Base-by-base conservation (phyloP, 2,329 filamentous ascomycete species). In the Alternaria triticimaculans region DNA sequence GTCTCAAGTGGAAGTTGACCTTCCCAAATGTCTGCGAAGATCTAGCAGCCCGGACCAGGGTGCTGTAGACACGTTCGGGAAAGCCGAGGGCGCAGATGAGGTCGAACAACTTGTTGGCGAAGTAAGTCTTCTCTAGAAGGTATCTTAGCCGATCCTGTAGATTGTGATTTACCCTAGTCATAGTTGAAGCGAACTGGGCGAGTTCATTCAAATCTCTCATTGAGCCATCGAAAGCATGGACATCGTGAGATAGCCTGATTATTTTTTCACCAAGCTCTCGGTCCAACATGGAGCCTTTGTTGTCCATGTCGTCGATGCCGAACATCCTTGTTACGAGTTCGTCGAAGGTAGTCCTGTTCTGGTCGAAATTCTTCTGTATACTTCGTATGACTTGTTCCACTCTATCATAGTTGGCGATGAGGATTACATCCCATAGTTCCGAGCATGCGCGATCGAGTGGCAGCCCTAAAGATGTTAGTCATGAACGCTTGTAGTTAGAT, bases 71-170 rank as follows among this genome's bases (percentile, higher is more conserved):
- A 5, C 59, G 50, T n/a, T 65, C 44, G 0, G 66, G 64, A 6
- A 64, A 67, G 1, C 63, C 63, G 3, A 74, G 45, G 4, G 26
- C 11, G 21, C 51, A 63, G 2, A 72, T 64, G 9, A 65, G 49
- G 3, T 33, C 26, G 26, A 63, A 69, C 0, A 73, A 25, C 15
- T 60, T 21, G 3, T 58, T 53, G 2, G 64, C 45, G 25, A 72
- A 69, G 0, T 11, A 15, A 6, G 55, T 21, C 9, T 53, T 60
- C 6, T 55, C 21, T 0, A 73, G 60, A 0, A 73, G 21, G 2
- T 3, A 53, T 3, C 18, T 56, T 2, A 74, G n/a, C 0, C 64
- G 57, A 2, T 58, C 41, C 6, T 58, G 20, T 0, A 65, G 3
- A 5, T 43, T 43, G 0, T 18, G 15, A 7, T 60, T 18, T 2